Conservation (phyloP, 1,139 yeast genomes). For the Zygoascus sp. region DNA sequence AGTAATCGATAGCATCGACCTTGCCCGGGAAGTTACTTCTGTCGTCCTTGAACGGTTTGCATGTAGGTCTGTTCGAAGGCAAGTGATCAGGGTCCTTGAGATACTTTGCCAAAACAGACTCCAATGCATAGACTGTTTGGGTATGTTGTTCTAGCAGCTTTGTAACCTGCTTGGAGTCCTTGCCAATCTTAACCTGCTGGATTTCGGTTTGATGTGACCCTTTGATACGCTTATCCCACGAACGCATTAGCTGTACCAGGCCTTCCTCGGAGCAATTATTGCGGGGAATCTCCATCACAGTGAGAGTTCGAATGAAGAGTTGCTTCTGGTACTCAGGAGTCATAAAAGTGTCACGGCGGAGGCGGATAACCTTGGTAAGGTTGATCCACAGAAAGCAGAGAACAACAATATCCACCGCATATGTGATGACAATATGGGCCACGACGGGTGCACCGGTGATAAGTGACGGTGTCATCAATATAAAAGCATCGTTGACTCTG, state of each 20-base stretch:
- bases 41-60: constrained; percentile 25
- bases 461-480: constrained; percentile 38
- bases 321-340: constrained; percentile 30
- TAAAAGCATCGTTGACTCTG: constrained; percentile 31
- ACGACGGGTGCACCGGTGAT: constrained; percentile 33
- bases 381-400: constrained; percentile 32
- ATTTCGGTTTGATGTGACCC: constrained; percentile 22
- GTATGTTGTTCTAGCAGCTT: constrained; percentile 30
- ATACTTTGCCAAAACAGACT: constrained; percentile 34
- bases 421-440: constrained; percentile 37
- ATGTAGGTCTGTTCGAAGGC: constrained; percentile 25
- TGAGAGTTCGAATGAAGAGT: constrained; percentile 34
- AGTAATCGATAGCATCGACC: constrained; percentile 35
- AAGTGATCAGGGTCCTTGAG: constrained; percentile 29
- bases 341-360: constrained; percentile 30
- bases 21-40: constrained; percentile 16
- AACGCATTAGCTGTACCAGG: constrained; percentile 22
- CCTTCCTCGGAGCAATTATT: constrained; percentile 29
- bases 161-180: constrained; percentile 31
- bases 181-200: constrained; percentile 34
- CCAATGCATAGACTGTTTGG: constrained; percentile 28
- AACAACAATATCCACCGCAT: constrained; percentile 30
- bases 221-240: constrained; percentile 10
- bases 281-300: constrained; percentile 35
- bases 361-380: constrained; percentile 28